Evolutionary conservation across 2,329 filamentous ascomycete genomes (phyloP).

Genomic region (Gaeumannomyces sp.): DNA sequence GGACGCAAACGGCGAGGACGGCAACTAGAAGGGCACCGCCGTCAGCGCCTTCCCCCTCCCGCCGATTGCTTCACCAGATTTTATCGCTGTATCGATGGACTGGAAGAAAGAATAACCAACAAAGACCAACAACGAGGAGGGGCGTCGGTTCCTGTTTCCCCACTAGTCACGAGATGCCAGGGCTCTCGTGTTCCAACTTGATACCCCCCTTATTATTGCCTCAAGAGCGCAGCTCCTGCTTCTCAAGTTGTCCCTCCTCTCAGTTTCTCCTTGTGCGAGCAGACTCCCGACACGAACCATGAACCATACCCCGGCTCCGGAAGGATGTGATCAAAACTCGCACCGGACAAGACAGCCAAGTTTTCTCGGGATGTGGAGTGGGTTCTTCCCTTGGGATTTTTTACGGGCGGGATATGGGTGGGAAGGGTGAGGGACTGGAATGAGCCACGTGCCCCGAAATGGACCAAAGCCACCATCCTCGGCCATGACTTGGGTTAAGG

Average conservation of each 20-base stretch:
- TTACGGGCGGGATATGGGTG: constrained; percentile 3
- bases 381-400: constrained; percentile 4
- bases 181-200: neutral
- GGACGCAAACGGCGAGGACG: constrained; percentile 52
- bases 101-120: constrained; percentile 11
- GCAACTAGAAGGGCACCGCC: constrained; percentile 32
- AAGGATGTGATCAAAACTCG: neutral
- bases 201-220: neutral
- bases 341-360: neutral
- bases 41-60: constrained; percentile 16
- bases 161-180: neutral
- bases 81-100: constrained; percentile 2
- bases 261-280: neutral
- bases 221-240: neutral
- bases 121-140: neutral
- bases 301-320: neutral
- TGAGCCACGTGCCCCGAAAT: neutral
- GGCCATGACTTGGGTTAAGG: neutral
- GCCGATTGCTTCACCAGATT: constrained; percentile 8
- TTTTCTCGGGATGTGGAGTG: neutral
- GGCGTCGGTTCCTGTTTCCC: neutral
- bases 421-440: neutral
- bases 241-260: neutral
- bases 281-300: neutral
- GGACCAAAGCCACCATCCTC: neutral